Conservation (phyloP, 257 asterid species). For the Fraxinus cuspidata region DNA sequence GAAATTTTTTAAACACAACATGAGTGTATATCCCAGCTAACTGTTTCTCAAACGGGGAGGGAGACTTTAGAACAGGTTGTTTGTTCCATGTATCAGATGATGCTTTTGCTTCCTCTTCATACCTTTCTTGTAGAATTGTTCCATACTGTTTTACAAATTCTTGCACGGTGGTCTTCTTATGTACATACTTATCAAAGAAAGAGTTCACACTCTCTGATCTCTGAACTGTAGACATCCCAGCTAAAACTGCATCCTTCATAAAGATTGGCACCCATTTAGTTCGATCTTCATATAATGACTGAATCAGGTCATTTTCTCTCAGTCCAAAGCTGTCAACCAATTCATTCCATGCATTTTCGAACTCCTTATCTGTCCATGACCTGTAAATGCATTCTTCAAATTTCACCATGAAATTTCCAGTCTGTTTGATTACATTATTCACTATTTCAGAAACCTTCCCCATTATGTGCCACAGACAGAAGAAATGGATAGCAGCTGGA, state of each 20-base stretch:
- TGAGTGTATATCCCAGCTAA: constrained; percentile 69
- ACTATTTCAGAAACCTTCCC: constrained; percentile 71
- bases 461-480: constrained; percentile 72
- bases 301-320: constrained; percentile 65
- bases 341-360: constrained; percentile 82
- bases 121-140: constrained; percentile 73
- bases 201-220: constrained; percentile 89
- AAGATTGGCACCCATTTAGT: constrained; percentile 72
- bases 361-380: constrained; percentile 80
- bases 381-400: constrained; percentile 73
- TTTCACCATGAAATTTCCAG: constrained; percentile 60
- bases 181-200: constrained; percentile 88
- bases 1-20: constrained; percentile 79
- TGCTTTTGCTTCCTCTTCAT: constrained; percentile 96
- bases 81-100: constrained; percentile 86
- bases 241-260: constrained; percentile 66
- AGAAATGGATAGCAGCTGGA: constrained; percentile 68
- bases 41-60: constrained; percentile 97
- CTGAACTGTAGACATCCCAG: constrained; percentile 77
- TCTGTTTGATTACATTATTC: constrained; percentile 68
- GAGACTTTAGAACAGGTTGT: constrained; percentile 85
- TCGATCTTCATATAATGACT: constrained; percentile 73
- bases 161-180: constrained; percentile 79
- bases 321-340: constrained; percentile 73
- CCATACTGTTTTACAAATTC: constrained; percentile 85